phyloP scores from a whole-genome alignment of 139 green algal species.

The Pleodorina starrii region DNA sequence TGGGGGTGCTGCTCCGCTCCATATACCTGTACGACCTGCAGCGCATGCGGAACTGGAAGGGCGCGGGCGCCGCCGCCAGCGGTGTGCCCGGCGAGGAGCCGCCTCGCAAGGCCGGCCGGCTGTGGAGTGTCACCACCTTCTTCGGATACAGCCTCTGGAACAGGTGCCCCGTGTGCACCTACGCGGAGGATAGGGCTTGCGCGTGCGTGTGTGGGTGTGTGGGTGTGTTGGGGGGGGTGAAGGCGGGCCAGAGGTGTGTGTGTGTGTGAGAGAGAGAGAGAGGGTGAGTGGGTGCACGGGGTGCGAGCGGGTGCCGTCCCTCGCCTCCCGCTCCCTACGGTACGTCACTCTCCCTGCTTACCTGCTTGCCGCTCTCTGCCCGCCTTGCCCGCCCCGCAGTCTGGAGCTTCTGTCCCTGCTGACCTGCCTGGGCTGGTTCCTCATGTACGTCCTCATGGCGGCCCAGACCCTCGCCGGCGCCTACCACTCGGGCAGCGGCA shows the following conservation, averaged over 20 bases:
- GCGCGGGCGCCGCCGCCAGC: neutral
- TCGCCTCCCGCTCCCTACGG: no score
- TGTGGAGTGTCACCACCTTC: neutral
- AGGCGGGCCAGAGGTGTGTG: no score
- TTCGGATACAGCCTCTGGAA: constrained; percentile 19
- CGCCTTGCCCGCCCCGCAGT: no score
- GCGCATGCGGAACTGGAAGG: neutral
- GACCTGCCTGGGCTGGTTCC: neutral
- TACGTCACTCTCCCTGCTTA: no score
- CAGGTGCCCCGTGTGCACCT: no score
- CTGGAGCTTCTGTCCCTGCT: neutral
- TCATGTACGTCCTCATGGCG: neutral
- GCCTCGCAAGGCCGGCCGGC: constrained; percentile 1
- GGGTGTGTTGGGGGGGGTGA: no score
- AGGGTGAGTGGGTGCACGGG: no score
- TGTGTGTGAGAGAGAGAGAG: no score
- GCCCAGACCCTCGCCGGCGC: neutral
- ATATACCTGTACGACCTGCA: constrained; percentile 23
- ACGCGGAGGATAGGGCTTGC: no score
- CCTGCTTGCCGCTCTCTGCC: no score
- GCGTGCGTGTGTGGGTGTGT: no score
- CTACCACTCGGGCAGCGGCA: neutral
- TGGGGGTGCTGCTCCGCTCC: neutral
- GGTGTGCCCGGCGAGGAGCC: neutral
- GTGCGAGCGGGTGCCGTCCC: no score